These are phyloP conservation scores for Glutinoglossum americanum DNA, from an alignment of 495 filamentous ascomycete genomes.

Conservation along the genomic window DNA sequence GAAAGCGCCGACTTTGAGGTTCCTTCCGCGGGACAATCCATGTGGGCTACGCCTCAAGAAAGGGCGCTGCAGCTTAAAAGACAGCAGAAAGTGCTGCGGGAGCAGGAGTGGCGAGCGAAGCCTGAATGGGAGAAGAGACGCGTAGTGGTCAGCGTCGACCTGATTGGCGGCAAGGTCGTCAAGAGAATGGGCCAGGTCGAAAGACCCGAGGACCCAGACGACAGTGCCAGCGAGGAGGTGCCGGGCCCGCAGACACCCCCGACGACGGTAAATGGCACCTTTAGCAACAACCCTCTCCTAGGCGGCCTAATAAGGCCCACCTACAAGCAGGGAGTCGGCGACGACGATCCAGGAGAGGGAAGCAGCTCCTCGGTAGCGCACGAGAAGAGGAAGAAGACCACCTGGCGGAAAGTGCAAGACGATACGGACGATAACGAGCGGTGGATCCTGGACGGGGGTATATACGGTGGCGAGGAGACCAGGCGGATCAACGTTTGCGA, in stretches of 20 bases:
- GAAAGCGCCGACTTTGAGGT: slow-evolving; percentile 89
- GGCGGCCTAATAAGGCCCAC: slow-evolving; percentile 61
- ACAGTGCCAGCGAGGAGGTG: slow-evolving; percentile 15
- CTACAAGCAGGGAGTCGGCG: slow-evolving; percentile 27
- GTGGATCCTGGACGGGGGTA: slow-evolving; percentile 75
- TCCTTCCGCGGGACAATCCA: slow-evolving; percentile 38
- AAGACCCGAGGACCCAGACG: slow-evolving; percentile 20
- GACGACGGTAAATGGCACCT: slow-evolving; percentile 31
- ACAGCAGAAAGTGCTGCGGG: slow-evolving; percentile 69
- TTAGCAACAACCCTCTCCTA: slow-evolving; percentile 69
- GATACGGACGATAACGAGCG: slow-evolving; percentile 76
- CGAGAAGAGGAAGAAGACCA: slow-evolving; percentile 18
- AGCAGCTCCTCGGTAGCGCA: background rate
- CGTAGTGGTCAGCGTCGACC: slow-evolving; percentile 69
- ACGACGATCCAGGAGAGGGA: slow-evolving; percentile 12
- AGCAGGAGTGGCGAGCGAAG: slow-evolving; percentile 75
- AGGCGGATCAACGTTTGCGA: slow-evolving; percentile 18
- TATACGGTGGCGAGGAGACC: slow-evolving; percentile 30
- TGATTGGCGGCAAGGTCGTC: slow-evolving; percentile 54
- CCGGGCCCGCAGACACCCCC: slow-evolving; percentile 7
- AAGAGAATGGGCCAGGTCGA: slow-evolving; percentile 47
- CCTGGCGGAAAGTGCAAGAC: slow-evolving; percentile 83
- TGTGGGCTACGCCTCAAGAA: slow-evolving; percentile 80
- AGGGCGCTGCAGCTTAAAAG: slow-evolving; percentile 69
- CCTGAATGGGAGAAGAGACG: slow-evolving; percentile 88